Percentiles rank a stretch among this genome's conserved stretches.
Evolutionary conservation across 2,329 filamentous ascomycete genomes (phyloP).

Genomic region (Bipolaris victoriae): DNA sequence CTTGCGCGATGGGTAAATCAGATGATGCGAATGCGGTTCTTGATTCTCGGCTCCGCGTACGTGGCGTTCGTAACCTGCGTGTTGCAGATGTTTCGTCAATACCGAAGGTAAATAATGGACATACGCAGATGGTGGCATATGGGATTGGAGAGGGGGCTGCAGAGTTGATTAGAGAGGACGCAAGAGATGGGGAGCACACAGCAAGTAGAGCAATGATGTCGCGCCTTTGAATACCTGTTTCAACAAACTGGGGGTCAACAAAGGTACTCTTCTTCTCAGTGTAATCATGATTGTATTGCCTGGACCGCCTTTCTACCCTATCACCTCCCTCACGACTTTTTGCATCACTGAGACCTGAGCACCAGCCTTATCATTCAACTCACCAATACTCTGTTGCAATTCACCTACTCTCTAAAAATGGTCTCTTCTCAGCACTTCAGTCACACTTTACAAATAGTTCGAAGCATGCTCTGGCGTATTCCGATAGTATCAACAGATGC

Average conservation of each 20-base stretch:
- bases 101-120: conserved; percentile 40
- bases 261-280: too few species aligned
- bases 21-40: conserved; percentile 46
- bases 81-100: conserved; percentile 39
- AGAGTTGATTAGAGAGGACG: conserved; percentile 40
- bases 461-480: not conserved
- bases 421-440: not conserved
- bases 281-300: too few species aligned
- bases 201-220: not conserved
- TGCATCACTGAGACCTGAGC: too few species aligned
- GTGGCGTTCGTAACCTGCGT: conserved; percentile 31
- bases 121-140: conserved; percentile 48
- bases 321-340: too few species aligned
- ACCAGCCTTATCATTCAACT: too few species aligned
- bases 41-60: conserved; percentile 42
- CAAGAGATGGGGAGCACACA: not conserved
- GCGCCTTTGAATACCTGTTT: too few species aligned
- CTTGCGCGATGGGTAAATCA: conserved; percentile 59
- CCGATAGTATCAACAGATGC: not conserved
- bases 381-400: too few species aligned
- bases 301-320: too few species aligned
- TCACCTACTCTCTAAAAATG: too few species aligned
- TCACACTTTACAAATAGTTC: not conserved
- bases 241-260: too few species aligned
- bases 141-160: conserved; percentile 43